Base-by-base conservation (phyloP, 805 yeast species). In the Babjeviella inositovora region DNA sequence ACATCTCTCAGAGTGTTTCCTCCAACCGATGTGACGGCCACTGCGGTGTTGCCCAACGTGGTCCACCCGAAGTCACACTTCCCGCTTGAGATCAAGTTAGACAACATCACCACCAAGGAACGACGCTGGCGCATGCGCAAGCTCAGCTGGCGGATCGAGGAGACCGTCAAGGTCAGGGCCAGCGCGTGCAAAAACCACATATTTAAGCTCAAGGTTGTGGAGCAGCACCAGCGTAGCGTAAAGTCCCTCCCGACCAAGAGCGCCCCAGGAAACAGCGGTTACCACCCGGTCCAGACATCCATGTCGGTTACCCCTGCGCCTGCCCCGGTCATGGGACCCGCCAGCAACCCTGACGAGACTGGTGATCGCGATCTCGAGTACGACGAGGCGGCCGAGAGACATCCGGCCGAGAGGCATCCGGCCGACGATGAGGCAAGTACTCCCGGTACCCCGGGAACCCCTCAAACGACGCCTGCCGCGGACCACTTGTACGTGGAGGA, bases 71-170 rank as follows among this genome's bases (percentile, higher is more conserved):
- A 79, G 41, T 75, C 94, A 0, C 59, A 74, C 1, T 81, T 90
- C 39, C 76, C 90, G 0, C 59, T 87, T 12, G 96, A 84, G 39
- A 53, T 90, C 38, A 69, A 72, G 33, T 50, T 90, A 37, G 93
- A 82, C 35, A 77, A 82, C 27, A 65, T 79, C 6, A 45, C 63
- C 4, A 53, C 64, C 5, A 53, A 56, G 8, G 72, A 63, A 27
- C 45, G 66, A 27, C 57, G 95, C 32, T 90, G 98, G 98, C 64
- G 93, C 47, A 74, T 90, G 85, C 60, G 95, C 23, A 80, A 82
- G 41, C 48, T 90, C 19, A 62, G 62, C 27, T 90, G 97, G 97
- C 62, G 81, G 38, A 63, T 90, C 9, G 94, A 87, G 39, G 97
- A 90, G 41, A 62, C 60, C 23, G 62, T 73, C n/a, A 67, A 71